These are phyloP conservation scores for Talaromyces marneffei DNA, from an alignment of 2,329 filamentous ascomycete genomes.

Conservation along the genomic window DNA sequence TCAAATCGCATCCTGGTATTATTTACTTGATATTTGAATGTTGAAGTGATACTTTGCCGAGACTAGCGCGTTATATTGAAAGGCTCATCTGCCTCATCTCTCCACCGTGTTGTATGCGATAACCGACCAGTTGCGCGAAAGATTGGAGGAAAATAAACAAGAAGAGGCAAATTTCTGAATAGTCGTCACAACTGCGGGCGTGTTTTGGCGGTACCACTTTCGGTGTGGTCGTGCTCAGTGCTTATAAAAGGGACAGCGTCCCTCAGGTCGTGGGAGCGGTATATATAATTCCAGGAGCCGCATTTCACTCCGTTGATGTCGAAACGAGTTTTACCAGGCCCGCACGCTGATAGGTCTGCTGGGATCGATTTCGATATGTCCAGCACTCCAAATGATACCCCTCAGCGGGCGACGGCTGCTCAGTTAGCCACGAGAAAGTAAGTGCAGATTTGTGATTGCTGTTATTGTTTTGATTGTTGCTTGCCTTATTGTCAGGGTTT, in stretches of 20 bases:
- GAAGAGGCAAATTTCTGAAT: background rate
- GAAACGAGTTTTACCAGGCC: conserved; percentile 13
- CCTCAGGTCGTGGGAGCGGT: background rate
- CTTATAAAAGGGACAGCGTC: background rate
- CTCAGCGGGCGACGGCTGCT: conserved; percentile 49
- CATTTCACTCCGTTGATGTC: conserved; percentile 12
- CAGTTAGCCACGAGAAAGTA: conserved; percentile 52
- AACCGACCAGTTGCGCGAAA: background rate
- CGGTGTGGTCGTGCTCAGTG: background rate
- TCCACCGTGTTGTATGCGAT: background rate
- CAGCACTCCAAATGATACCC: conserved; percentile 40
- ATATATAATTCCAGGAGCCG: background rate
- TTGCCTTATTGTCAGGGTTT: background rate
- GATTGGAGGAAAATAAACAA: background rate
- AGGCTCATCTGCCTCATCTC: background rate
- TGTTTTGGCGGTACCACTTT: background rate
- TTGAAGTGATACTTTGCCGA: background rate
- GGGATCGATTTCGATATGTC: conserved; percentile 31
- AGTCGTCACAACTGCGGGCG: background rate
- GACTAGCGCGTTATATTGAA: background rate
- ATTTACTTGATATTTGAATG: background rate
- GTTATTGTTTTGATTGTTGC: background rate
- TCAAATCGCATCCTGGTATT: background rate
- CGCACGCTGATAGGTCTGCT: conserved; percentile 13
- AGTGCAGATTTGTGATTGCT: conserved; percentile 30